Conservation (phyloP, 2,329 filamentous ascomycete species). For the Fusarium robinianum region DNA sequence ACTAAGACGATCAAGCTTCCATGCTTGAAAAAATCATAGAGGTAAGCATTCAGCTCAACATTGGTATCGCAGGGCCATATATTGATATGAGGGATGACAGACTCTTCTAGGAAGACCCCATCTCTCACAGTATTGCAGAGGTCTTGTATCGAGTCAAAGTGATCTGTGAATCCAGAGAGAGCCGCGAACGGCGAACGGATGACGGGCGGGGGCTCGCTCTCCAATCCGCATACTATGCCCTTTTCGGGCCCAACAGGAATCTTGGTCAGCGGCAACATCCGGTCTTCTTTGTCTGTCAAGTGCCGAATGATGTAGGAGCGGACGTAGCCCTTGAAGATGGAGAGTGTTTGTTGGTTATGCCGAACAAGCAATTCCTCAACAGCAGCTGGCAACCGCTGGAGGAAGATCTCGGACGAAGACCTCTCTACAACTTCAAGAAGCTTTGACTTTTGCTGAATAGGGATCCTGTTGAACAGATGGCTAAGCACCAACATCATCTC, state of each 20-base stretch:
- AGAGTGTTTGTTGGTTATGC: slow-evolving; percentile 69
- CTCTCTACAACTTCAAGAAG: slow-evolving; percentile 55
- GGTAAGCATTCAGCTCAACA: slow-evolving; percentile 64
- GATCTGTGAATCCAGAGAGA: slow-evolving; percentile 69
- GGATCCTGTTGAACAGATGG: slow-evolving; percentile 69
- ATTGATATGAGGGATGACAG: slow-evolving; percentile 70
- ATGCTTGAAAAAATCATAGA: slow-evolving; percentile 79
- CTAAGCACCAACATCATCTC: slow-evolving; percentile 70
- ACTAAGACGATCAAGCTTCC: slow-evolving; percentile 65
- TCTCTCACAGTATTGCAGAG: slow-evolving; percentile 67
- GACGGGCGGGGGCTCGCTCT: slow-evolving; percentile 38
- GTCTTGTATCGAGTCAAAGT: slow-evolving; percentile 67
- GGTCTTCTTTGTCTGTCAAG: slow-evolving; percentile 54
- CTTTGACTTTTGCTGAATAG: slow-evolving; percentile 50
- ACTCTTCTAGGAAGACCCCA: slow-evolving; percentile 75
- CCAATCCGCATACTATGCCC: not conserved
- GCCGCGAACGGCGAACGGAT: slow-evolving; percentile 72
- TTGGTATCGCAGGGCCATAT: slow-evolving; percentile 60
- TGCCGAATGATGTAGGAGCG: slow-evolving; percentile 70
- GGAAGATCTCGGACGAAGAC: slow-evolving; percentile 66
- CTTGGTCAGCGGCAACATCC: slow-evolving; percentile 61
- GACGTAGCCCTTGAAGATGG: slow-evolving; percentile 71
- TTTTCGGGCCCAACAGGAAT: slow-evolving; percentile 46
- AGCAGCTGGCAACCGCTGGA: slow-evolving; percentile 64
- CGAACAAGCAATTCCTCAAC: slow-evolving; percentile 60